Base-by-base conservation (phyloP, 805 yeast species). In the Metschnikowia colocasiae region DNA sequence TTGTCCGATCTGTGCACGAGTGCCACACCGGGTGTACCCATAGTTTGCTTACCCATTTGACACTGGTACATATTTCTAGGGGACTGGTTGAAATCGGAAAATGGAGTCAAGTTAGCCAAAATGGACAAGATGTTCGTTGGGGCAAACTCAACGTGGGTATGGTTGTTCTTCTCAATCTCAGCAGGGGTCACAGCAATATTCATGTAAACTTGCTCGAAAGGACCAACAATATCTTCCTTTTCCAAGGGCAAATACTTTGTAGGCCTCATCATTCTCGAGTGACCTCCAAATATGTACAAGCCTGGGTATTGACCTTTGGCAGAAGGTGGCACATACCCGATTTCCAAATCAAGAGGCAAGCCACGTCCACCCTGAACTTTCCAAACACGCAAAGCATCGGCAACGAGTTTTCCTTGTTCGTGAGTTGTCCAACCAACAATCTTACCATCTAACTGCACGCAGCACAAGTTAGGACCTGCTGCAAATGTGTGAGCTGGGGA, bases 11-110 rank as follows among this genome's bases (percentile, higher is more conserved):
- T 81, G 67, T 90, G 96, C 38, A 75, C 80, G 46, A 92, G 74
- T 0, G 95, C 98, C 54, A 94, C 96, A 72, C 98, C 98, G 7
- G 99, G 99, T 4, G 99, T 94, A 70, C 99, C 99, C 99, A 94
- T 94, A 18, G 99, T 92, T 75, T 94, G 99, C 74, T 94, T 94
- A 81, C 97, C 98, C 99, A 94, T 94, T 78, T 94, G 99, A 73
- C 99, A 94, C 75, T 94, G 99, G 68, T 94, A 94, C 98, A 94
- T 94, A 68, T 94, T 94, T 82, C 99, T 87, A 62, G 99, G 99
- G 23, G 97, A 91, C 75, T 94, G 99, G 70, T 94, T 94, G 75
- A 94, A 94, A 68, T 94, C 99, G 1, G 98, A 91, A 67, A 89
- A 94, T 56, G 99, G 99, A 1, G 99, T 94, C 75, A 94, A 78